phyloP scores from a whole-genome alignment of 2,329 filamentous ascomycete genomes.

The Colletotrichum musae region DNA sequence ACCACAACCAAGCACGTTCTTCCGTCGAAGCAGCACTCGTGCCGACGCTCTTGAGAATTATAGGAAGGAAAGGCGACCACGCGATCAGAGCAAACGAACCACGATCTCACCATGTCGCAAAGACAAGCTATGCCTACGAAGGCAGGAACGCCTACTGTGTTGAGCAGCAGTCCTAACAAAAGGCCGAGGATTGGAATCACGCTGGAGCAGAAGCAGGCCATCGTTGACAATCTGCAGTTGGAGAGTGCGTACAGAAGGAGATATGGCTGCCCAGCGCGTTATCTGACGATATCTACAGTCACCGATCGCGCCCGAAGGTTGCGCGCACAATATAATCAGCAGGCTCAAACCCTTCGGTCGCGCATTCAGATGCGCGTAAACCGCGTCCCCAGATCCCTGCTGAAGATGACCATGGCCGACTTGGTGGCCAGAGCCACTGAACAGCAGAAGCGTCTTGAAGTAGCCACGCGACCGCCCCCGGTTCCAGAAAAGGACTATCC shows the following conservation, averaged over 20 bases:
- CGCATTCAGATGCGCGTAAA: slow-evolving; percentile 95
- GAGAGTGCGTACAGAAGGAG: slow-evolving; percentile 75
- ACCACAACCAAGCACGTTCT: no score
- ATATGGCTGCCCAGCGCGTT: slow-evolving; percentile 6
- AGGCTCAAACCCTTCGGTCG: slow-evolving; percentile 86
- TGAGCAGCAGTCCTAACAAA: slow-evolving; percentile 72
- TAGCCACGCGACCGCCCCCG: slow-evolving; percentile 57
- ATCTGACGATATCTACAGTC: slow-evolving; percentile 66
- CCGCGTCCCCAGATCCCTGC: slow-evolving; percentile 85
- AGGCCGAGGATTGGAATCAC: slow-evolving; percentile 75
- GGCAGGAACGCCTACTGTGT: slow-evolving; percentile 54
- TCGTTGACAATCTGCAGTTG: slow-evolving; percentile 91
- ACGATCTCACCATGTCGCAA: slow-evolving; percentile 44
- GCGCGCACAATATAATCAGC: slow-evolving; percentile 88
- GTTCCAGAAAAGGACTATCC: slow-evolving; percentile 65
- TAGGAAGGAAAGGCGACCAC: slow-evolving; percentile 60
- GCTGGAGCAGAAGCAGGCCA: slow-evolving; percentile 82
- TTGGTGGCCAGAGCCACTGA: slow-evolving; percentile 71
- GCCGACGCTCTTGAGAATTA: no score
- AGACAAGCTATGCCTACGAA: slow-evolving; percentile 50
- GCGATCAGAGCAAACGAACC: slow-evolving; percentile 52
- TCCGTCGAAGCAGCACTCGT: no score
- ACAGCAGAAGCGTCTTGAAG: slow-evolving; percentile 54
- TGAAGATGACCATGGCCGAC: slow-evolving; percentile 87
- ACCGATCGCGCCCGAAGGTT: slow-evolving; percentile 90